phyloP scores from a whole-genome alignment of 2,329 filamentous ascomycete species.

The Exophiala sp. region DNA sequence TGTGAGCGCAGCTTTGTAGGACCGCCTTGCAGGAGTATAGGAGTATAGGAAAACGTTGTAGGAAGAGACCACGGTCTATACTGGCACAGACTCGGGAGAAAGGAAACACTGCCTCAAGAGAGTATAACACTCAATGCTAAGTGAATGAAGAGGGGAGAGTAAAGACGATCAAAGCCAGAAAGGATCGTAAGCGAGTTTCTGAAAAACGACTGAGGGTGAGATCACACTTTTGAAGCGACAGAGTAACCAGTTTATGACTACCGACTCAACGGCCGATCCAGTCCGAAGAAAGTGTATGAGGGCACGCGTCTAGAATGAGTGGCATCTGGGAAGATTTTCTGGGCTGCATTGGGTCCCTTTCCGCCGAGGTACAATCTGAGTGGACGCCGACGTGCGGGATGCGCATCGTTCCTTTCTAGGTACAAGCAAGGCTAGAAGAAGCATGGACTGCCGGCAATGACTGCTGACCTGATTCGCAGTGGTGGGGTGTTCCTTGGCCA shows the following conservation, averaged over 20 bases:
- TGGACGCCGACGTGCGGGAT: neutral
- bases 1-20: too few relatives aligned
- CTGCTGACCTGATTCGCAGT: too few relatives aligned
- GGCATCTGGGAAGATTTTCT: slow-evolving; percentile 6
- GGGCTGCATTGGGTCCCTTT: slow-evolving; percentile 10
- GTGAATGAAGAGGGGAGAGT: neutral
- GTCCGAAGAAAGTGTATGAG: slow-evolving; percentile 8
- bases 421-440: neutral
- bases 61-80: slow-evolving; percentile 12
- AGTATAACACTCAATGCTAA: neutral
- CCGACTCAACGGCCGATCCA: slow-evolving; percentile 8
- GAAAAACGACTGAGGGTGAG: slow-evolving; percentile 7
- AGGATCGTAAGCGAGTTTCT: neutral
- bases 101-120: too few relatives aligned
- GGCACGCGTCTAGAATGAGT: slow-evolving; percentile 7
- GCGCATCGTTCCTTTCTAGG: too few relatives aligned
- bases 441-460: neutral
- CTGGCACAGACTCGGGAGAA: slow-evolving; percentile 1
- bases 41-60: too few relatives aligned
- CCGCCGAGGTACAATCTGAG: slow-evolving; percentile 20
- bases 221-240: slow-evolving; percentile 9
- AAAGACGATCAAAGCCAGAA: neutral
- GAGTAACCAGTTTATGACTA: slow-evolving; percentile 13
- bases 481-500: too few relatives aligned
- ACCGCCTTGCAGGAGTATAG: too few relatives aligned